Percentiles rank a stretch among this genome's conserved stretches.
Evolutionary conservation across 306 rosid genomes (phyloP).

Genomic region (Malus sylvestris): DNA sequence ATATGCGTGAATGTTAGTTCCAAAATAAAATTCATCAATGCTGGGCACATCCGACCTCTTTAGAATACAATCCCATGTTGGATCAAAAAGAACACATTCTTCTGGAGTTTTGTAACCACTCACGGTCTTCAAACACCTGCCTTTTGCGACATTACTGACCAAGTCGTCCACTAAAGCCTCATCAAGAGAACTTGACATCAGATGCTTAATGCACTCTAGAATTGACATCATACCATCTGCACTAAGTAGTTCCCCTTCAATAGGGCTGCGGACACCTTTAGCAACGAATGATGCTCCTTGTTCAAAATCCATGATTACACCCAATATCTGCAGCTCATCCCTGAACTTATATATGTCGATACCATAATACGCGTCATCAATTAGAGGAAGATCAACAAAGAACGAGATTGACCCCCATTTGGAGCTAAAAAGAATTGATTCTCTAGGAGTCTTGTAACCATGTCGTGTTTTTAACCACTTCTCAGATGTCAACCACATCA

Average conservation of each 20-base stretch:
- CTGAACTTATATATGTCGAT: conserved; percentile 1
- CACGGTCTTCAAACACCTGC: conserved; percentile 11
- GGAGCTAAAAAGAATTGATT: not conserved
- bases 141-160: not conserved
- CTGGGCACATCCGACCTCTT: conserved; percentile 6
- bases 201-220: conserved; percentile 6
- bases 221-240: conserved; percentile 11
- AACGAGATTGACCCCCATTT: conserved; percentile 10
- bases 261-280: conserved; percentile 1
- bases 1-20: not conserved
- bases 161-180: not conserved
- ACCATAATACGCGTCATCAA: conserved; percentile 14
- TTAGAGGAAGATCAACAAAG: conserved; percentile 16
- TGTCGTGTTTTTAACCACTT: conserved; percentile 21
- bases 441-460: conserved; percentile 18
- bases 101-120: not conserved
- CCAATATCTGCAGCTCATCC: conserved; percentile 19
- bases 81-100: conserved; percentile 14
- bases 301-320: conserved; percentile 12
- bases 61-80: conserved; percentile 16
- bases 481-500: conserved; percentile 5
- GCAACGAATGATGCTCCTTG: conserved; percentile 12
- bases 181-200: not conserved
- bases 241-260: not conserved
- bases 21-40: conserved; percentile 7